phyloP scores from a whole-genome alignment of 2,329 filamentous ascomycete species.

The Ceratocystis eucalypticola region DNA sequence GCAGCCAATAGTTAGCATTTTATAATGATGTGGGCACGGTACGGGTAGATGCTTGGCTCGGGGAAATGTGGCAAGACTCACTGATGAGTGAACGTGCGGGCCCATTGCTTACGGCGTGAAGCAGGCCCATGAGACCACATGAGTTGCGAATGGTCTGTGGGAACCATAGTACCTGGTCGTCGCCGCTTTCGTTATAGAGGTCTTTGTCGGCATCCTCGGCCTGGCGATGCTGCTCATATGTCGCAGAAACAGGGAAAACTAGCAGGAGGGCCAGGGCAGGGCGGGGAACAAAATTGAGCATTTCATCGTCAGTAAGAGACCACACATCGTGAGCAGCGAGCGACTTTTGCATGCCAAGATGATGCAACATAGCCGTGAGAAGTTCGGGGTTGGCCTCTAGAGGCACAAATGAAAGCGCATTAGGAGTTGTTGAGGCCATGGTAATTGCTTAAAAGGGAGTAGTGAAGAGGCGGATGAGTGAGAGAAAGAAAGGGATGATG shows the following conservation, averaged over 20 bases:
- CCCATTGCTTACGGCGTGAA: slow-evolving; percentile 75
- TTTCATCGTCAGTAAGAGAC: slow-evolving; percentile 71
- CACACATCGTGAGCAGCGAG: slow-evolving; percentile 83
- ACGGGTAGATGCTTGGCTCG: neutral
- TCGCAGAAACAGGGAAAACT: slow-evolving; percentile 71
- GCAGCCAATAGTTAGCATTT: neutral
- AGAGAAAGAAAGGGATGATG: neutral
- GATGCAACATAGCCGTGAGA: slow-evolving; percentile 70
- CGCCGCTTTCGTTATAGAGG: slow-evolving; percentile 55
- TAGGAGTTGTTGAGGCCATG: slow-evolving; percentile 10
- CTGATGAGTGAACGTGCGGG: slow-evolving; percentile 49
- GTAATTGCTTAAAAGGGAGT: neutral
- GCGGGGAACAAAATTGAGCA: slow-evolving; percentile 76
- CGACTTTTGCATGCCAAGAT: slow-evolving; percentile 65
- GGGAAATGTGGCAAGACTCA: slow-evolving; percentile 23
- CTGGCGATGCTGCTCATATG: slow-evolving; percentile 63
- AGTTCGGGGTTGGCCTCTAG: slow-evolving; percentile 72
- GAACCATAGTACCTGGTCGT: slow-evolving; percentile 76
- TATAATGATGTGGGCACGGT: neutral
- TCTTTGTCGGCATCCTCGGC: slow-evolving; percentile 53
- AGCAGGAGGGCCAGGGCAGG: slow-evolving; percentile 80
- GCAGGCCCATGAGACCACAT: slow-evolving; percentile 75
- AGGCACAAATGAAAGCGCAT: slow-evolving; percentile 35
- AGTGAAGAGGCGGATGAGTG: neutral
- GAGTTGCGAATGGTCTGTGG: slow-evolving; percentile 89